Base-by-base conservation (phyloP, 306 rosid species). In the Prunus padus region DNA sequence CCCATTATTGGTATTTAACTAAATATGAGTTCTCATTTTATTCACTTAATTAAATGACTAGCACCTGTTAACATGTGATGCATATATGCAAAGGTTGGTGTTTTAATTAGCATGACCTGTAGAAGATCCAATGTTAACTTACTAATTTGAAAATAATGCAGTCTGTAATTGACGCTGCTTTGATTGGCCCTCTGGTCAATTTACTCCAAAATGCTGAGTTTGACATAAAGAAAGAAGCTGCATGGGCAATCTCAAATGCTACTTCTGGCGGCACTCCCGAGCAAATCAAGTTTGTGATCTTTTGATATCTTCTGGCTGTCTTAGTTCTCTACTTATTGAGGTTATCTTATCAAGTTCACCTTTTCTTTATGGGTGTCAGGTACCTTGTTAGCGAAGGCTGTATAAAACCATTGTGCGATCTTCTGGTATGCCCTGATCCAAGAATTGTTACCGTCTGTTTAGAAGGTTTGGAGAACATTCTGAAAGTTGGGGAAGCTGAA, bases 201-300 rank as follows among this genome's bases (percentile, higher is more conserved):
- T 90, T 93, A 84, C 98, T 93, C 77, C 96, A 86, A 93, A 87
- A 83, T 87, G 96, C 98, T 2, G 98, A 93, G 91, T 93, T 93
- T 84, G 98, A 93, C 82, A 90, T 93, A 33, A 93, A 93, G 87
- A 90, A 93, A 71, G 98, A 93, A 86, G 96, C 96, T 40, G 98
- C 96, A 2, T 93, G 98, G 98, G 96, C 98, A 77, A 86, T 93
- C 75, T 93, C 98, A n/a, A 93, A 93, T 86, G 98, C 96, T 77
- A 93, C 98, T 18, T 93, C 98, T 71, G 98, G 98, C 37, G 98
- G 98, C 54, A 90, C 91, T 72, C 82, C 82, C 20, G 98, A 90
- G 16, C 98, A 93, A 77, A 89, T 90, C 37, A 93, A 90, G 98
- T 93, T 84, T 25, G 90, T 75, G 70, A 54, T 50, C 1, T 72